Conservation (phyloP, 1,139 yeast genomes). For the Hansenula sp. region DNA sequence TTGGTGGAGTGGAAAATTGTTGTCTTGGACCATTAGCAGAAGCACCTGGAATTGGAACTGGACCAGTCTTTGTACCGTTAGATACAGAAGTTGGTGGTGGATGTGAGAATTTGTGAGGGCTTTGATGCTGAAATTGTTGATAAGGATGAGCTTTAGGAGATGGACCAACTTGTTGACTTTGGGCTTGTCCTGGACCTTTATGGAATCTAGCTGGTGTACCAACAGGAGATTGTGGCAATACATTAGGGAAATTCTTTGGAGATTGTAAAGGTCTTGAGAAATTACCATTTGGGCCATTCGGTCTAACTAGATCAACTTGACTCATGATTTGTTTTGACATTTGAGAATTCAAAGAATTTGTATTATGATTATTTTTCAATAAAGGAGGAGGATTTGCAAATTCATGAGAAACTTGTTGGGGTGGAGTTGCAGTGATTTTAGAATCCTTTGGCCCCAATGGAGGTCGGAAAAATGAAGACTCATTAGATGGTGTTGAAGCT, state of each 20-base stretch:
- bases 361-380: slow-evolving; percentile 12
- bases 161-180: neutral
- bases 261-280: neutral
- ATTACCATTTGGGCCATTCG: neutral
- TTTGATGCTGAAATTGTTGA: slow-evolving; percentile 1
- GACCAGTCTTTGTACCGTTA: no score
- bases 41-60: no score
- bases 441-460: slow-evolving; percentile 17
- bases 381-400: slow-evolving; percentile 17
- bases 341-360: slow-evolving; percentile 15
- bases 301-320: neutral
- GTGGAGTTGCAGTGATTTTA: slow-evolving; percentile 16
- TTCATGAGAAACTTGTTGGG: slow-evolving; percentile 10
- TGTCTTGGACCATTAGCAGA: neutral
- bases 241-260: neutral
- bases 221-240: neutral
- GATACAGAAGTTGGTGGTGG: neutral
- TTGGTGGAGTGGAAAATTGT: slow-evolving; percentile 3
- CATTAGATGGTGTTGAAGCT: neutral
- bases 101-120: neutral
- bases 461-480: slow-evolving; percentile 5
- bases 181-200: no score
- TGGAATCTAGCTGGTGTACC: neutral
- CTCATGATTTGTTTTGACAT: neutral
- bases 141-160: neutral